Evolutionary conservation across 768 basidiomycete species (phyloP).

Genomic region (Neoboletus brunneissimus): DNA sequence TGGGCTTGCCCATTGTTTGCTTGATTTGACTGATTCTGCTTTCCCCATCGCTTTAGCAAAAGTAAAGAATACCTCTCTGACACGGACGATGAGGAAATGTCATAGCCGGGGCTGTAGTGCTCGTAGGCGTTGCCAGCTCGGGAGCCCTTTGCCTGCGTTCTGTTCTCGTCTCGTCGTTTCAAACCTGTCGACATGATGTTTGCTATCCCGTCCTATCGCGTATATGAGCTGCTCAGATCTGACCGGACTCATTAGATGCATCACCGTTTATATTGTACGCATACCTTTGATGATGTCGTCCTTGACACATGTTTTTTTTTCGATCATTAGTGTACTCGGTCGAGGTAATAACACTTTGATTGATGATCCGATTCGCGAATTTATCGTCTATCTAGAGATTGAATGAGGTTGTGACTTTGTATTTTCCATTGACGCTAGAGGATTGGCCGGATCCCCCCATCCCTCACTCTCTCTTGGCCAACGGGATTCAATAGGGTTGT

Average conservation of each 20-base stretch:
- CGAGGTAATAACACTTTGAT: not conserved
- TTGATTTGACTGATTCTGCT: not conserved
- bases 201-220: not conserved
- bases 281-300: not conserved
- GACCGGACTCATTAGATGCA: no score
- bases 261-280: not conserved
- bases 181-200: not conserved
- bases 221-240: constrained; percentile 4
- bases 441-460: not conserved
- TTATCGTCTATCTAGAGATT: not conserved
- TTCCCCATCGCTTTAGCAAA: constrained; percentile 52
- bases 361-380: not conserved
- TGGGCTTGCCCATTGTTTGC: not conserved
- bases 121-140: not conserved
- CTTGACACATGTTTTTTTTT: not conserved
- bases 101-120: constrained; percentile 34
- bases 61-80: constrained; percentile 86
- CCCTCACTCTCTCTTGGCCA: no score
- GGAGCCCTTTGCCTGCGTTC: not conserved
- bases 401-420: not conserved
- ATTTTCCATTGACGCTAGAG: not conserved
- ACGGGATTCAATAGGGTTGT: no score
- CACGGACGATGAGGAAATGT: constrained; percentile 78
- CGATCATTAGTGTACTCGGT: not conserved
- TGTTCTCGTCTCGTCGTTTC: not conserved